Base-by-base conservation (phyloP, 108 stramenopile genomes). In the Skeletonema grethae region DNA sequence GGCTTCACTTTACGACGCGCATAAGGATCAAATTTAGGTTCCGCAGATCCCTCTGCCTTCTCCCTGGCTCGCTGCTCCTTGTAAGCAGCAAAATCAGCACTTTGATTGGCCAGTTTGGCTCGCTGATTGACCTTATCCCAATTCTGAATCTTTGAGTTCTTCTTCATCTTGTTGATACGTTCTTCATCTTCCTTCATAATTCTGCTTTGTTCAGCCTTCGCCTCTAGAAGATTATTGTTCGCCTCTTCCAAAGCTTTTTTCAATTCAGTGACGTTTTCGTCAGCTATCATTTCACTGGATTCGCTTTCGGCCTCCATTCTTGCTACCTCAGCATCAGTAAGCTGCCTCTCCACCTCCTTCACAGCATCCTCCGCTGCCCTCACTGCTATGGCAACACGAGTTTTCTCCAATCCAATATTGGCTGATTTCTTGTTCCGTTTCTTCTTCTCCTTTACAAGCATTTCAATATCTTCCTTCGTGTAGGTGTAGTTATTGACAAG, bases 51-150 rank as follows among this genome's bases (percentile, higher is more conserved):
- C 16, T 75, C 75, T 5, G 77, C 83, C 50, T 83, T 63, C 13
- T 62, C 83, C 58, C 71, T 79, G 34, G 82, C 80, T 32, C 70
- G 82, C 20, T 77, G 75, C 16, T 85, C 77, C 73, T 82, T 82
- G 64, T 86, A 86, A 4, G 88, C 80, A 61, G 85, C 85, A 60
- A 86, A 82, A 57, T 93, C 94, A 25, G 90, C 83, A 63, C 70
- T 73, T 68, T 88, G 84, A 65, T 95, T 95, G 34, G 80, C 80
- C 62, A 87, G 30, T 39, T 73, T 72, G 22, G 90, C 90, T 48
- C 90, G 87, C 62, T 89, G 71, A 62, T 95, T 95, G 55, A 95
- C 91, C 68, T 91, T 93, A 29, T 82, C 88, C 94, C 94, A 95
- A 46, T 91, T 88, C 38, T 69, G 77, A 66, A 90, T 80, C 67